Percentiles rank a stretch among this genome's conserved stretches.
phyloP scores from a whole-genome alignment of 2,329 filamentous ascomycete genomes.

The Phoma sp. region DNA sequence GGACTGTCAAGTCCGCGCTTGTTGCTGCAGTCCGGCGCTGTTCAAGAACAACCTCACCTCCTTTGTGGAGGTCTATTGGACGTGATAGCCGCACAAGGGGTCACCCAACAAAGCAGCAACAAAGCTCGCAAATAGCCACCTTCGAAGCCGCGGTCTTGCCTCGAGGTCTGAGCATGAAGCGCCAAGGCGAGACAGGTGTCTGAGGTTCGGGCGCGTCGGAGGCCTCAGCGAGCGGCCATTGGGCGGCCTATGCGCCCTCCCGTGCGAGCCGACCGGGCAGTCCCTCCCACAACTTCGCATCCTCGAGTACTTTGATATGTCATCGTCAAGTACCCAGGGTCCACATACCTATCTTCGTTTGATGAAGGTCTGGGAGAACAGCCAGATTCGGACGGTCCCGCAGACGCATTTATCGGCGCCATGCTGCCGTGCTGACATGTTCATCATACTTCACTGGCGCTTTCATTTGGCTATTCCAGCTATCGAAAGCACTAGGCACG shows the following conservation, averaged over 20 bases:
- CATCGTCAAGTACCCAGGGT: conserved; percentile 4
- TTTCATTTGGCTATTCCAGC: no score
- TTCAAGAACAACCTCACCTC: not conserved
- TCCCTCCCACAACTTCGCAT: conserved; percentile 1
- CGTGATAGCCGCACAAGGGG: conserved; percentile 11
- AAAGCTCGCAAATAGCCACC: not conserved
- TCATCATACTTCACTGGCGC: not conserved
- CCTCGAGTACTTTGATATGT: conserved; percentile 6
- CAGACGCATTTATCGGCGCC: not conserved
- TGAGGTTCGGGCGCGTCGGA: conserved; percentile 13
- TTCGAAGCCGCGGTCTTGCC: conserved; percentile 3
- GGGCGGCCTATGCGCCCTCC: conserved; percentile 4
- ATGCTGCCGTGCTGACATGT: not conserved
- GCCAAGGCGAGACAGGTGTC: conserved; percentile 8
- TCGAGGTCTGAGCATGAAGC: conserved; percentile 5
- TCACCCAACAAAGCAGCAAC: not conserved
- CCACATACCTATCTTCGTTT: not conserved
- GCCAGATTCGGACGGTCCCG: not conserved
- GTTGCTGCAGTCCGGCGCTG: conserved; percentile 5
- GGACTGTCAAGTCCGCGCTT: conserved; percentile 6
- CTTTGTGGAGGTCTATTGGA: not conserved
- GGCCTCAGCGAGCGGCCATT: conserved; percentile 3
- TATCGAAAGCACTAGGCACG: no score
- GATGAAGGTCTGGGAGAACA: not conserved
- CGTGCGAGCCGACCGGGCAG: conserved; percentile 3